Conservation (phyloP, 1,284 basidiomycete genomes). For the Cryptococcus sp. region DNA sequence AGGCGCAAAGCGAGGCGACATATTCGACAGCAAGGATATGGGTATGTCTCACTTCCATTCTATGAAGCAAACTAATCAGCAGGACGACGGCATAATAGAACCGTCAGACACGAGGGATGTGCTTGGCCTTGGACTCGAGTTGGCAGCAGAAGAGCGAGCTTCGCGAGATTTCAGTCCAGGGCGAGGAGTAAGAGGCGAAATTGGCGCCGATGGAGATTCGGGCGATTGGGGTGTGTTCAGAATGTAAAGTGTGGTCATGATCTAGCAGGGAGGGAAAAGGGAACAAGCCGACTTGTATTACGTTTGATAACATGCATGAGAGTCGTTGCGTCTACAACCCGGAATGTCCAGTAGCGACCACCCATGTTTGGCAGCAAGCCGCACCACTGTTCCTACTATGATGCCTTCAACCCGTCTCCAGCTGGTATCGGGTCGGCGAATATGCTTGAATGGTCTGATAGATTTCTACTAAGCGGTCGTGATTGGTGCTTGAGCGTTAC, state of each 20-base stretch:
- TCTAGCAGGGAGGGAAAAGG: no score
- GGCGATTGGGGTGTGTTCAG: slow-evolving; percentile 83
- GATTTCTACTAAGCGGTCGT: no score
- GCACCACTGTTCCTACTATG: no score
- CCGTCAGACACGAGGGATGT: slow-evolving; percentile 87
- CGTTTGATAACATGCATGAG: no score
- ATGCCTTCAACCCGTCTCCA: no score
- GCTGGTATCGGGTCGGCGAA: no score
- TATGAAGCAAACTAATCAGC: neutral
- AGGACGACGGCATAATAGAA: slow-evolving; percentile 86
- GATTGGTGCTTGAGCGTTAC: no score
- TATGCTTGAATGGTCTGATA: no score
- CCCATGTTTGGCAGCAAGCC: no score
- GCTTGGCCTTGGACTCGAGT: slow-evolving; percentile 74
- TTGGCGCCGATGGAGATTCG: slow-evolving; percentile 67
- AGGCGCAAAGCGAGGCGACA: slow-evolving; percentile 75
- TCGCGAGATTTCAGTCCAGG: slow-evolving; percentile 40
- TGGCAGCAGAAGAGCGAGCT: slow-evolving; percentile 55
- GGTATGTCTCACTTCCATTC: slow-evolving; percentile 38
- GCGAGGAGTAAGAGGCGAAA: slow-evolving; percentile 41
- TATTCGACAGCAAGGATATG: slow-evolving; percentile 86
- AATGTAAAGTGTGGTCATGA: slow-evolving; percentile 70
- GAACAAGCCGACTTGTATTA: no score
- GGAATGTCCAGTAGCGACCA: no score
- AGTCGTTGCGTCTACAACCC: no score